Conservation (phyloP, 495 filamentous ascomycete species). For the Daldinia caldariorum region DNA sequence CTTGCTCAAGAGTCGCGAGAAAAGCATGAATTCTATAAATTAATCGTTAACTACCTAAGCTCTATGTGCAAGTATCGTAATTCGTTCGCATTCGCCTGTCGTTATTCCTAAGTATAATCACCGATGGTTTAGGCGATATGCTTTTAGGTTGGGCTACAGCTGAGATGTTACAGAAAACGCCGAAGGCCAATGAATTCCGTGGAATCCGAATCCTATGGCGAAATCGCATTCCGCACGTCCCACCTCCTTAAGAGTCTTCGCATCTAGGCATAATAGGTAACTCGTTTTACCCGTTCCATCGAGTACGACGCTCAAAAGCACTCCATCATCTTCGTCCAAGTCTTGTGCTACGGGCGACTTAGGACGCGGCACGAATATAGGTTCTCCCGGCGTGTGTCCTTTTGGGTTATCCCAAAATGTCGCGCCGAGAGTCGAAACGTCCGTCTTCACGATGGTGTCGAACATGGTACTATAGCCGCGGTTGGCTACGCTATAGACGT, state of each 20-base stretch:
- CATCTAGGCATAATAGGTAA: slow-evolving; percentile 76
- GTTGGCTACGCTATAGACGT: slow-evolving; percentile 68
- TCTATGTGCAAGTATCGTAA: neutral
- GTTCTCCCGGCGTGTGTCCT: slow-evolving; percentile 76
- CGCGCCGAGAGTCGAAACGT: slow-evolving; percentile 62
- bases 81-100: neutral
- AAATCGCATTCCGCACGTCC: slow-evolving; percentile 71
- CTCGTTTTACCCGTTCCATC: slow-evolving; percentile 70
- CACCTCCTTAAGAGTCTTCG: slow-evolving; percentile 69
- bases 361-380: slow-evolving; percentile 73
- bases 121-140: too few species aligned
- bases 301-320: slow-evolving; percentile 75
- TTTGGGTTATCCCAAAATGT: slow-evolving; percentile 63
- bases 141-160: too few species aligned
- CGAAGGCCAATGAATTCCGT: slow-evolving; percentile 65
- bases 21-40: neutral
- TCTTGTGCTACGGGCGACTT: slow-evolving; percentile 19
- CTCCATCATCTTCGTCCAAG: slow-evolving; percentile 73
- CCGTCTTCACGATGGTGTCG: slow-evolving; percentile 75
- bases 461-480: slow-evolving; percentile 68
- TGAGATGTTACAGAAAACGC: neutral
- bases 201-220: slow-evolving; percentile 74
- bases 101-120: too few species aligned
- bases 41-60: neutral
- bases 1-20: neutral